phyloP scores from a whole-genome alignment of 768 basidiomycete species.

The Termitomyces sp. region DNA sequence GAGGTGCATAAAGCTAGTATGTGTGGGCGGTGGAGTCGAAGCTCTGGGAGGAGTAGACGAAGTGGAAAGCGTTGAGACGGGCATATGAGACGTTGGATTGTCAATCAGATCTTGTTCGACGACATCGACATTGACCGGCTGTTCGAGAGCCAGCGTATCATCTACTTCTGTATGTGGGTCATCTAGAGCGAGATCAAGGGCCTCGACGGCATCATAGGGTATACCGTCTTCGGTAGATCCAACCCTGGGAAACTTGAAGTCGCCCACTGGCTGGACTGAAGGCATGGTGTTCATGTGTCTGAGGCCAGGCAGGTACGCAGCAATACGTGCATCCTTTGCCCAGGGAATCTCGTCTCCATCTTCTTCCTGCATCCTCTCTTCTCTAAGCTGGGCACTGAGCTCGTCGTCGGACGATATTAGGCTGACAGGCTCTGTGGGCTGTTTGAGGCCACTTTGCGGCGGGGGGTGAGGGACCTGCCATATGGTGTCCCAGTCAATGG shows the following conservation, averaged over 20 bases:
- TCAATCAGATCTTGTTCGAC: background rate
- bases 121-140: background rate
- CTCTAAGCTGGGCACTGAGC: slow-evolving; percentile 12
- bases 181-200: background rate
- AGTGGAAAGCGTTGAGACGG: no score
- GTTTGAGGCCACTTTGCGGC: slow-evolving; percentile 46
- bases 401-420: slow-evolving; percentile 5
- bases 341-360: slow-evolving; percentile 12
- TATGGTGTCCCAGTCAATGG: slow-evolving; percentile 54
- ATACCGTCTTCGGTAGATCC: background rate
- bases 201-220: slow-evolving; percentile 8
- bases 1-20: slow-evolving; percentile 1
- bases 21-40: background rate
- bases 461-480: slow-evolving; percentile 61
- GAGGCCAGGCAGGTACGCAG: slow-evolving; percentile 12
- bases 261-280: slow-evolving; percentile 6
- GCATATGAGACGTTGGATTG: no score
- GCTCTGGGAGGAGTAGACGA: no score
- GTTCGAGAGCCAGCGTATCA: background rate
- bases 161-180: background rate
- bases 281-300: slow-evolving; percentile 1
- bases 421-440: slow-evolving; percentile 3
- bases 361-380: slow-evolving; percentile 10
- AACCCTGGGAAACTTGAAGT: slow-evolving; percentile 9
- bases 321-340: slow-evolving; percentile 8